phyloP scores from a whole-genome alignment of 2,329 filamentous ascomycete genomes.

The Botrytis medusae region DNA sequence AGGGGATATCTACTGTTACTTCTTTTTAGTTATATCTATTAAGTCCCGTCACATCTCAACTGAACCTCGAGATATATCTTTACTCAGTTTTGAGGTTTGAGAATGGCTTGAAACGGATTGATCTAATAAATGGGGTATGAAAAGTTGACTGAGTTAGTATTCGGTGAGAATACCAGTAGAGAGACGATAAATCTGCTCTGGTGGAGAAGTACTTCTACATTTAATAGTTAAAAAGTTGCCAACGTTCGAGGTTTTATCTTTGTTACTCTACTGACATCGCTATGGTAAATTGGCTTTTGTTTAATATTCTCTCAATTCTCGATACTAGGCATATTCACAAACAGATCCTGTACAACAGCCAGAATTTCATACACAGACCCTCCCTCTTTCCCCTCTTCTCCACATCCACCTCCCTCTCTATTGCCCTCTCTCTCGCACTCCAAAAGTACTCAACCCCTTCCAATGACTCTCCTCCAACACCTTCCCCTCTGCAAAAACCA shows the following conservation, averaged over 20 bases:
- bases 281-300: neutral
- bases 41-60: neutral
- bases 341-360: too few relatives aligned
- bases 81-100: neutral
- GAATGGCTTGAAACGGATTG: neutral
- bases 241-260: neutral
- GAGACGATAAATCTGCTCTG: too few relatives aligned
- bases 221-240: too few relatives aligned
- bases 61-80: neutral
- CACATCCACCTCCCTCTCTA: neutral
- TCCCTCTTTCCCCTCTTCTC: neutral
- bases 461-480: constrained; percentile 77
- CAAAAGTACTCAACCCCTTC: constrained; percentile 47
- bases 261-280: neutral
- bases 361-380: too few relatives aligned
- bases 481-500: constrained; percentile 46
- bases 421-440: too few relatives aligned
- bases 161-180: neutral
- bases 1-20: neutral
- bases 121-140: neutral
- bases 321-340: neutral
- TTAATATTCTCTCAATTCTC: neutral
- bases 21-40: neutral
- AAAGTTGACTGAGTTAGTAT: neutral
- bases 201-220: too few relatives aligned